Evolutionary conservation across 352 stramenopile genomes (phyloP), one percentile per base, ranked within the genome.

Genomic region (Peronospora farinosa): DNA sequence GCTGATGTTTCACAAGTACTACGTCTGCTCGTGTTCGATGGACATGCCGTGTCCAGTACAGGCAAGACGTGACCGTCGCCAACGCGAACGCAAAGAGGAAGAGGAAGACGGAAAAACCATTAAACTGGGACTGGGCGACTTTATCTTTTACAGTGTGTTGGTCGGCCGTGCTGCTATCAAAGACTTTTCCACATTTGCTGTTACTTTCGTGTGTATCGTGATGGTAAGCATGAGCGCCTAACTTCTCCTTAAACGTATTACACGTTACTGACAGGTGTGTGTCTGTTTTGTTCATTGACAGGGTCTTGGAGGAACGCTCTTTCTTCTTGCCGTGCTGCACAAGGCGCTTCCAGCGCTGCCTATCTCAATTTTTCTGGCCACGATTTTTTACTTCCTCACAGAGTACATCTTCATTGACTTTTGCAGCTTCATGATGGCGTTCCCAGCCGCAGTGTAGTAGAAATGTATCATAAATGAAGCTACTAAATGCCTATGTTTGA

Each of bases 81-180:
- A 65, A 46, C 68, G 61, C 13, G 63, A 66, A 33, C 72, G 80
- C 28, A 63, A 88, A 17, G 77, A 85, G 8, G 78, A 88, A 47
- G 74, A 60, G 13, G 66, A 67, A 10, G 55, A 67, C 27, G 80
- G 85, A 66, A 95, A 95, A 51, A 95, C 81, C 11, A 97, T 97
- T 63, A 90, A 96, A 60, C 62, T 97, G 16, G 92, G 92, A 16
- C 67, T 98, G 16, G 96, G 96, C 15, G 96, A 99, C 69, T 99
- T 99, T 63, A 97, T 99, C 44, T 99, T 99, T 63, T 99, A 99
- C 76, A 97, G 81, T 63, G 87, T 99, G 13, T 72, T 99, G 28
- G 93, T 98, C 8, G 93, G 89, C 9, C 95, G 96, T 38, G 95
- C 96, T 35, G 93, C 92, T 13, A 90, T 97, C 35, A 95, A 94